These are phyloP conservation scores for Epicoccum nigrum DNA, from an alignment of 2,329 filamentous ascomycete species.

Conservation along the genomic window DNA sequence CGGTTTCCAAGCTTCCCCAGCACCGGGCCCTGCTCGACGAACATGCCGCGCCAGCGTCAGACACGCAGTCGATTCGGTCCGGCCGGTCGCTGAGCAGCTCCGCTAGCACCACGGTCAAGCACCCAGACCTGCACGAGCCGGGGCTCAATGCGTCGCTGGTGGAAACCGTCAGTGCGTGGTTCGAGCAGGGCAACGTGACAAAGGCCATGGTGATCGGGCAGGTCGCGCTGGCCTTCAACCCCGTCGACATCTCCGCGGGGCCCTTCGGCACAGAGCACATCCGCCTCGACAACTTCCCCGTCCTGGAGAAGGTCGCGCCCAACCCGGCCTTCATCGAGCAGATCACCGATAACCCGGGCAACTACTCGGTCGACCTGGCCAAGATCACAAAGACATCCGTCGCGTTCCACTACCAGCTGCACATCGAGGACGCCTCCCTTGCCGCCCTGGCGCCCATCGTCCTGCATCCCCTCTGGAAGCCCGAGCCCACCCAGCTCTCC, in stretches of 20 bases:
- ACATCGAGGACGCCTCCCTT: conserved; percentile 64
- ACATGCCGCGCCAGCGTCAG: conserved; percentile 67
- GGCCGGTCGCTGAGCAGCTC: conserved; percentile 77
- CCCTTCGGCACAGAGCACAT: conserved; percentile 65
- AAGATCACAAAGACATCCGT: conserved; percentile 75
- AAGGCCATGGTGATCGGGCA: conserved; percentile 82
- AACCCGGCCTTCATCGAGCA: conserved; percentile 90
- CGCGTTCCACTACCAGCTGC: conserved; percentile 91
- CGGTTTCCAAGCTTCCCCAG: conserved; percentile 45
- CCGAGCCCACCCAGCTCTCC: conserved; percentile 83
- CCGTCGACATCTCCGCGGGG: conserved; percentile 53
- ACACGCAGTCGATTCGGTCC: conserved; percentile 90
- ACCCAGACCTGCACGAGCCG: conserved; percentile 79
- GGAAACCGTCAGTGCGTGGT: conserved; percentile 86
- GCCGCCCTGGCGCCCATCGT: conserved; percentile 72
- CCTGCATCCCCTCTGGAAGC: conserved; percentile 79
- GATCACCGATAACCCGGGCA: conserved; percentile 70
- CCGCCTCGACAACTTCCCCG: conserved; percentile 83
- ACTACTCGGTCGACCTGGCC: conserved; percentile 77
- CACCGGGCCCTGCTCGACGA: conserved; percentile 54
- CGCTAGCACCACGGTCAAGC: conserved; percentile 67
- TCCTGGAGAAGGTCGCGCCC: conserved; percentile 89
- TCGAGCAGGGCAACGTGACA: conserved; percentile 74
- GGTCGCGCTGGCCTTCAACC: conserved; percentile 84
- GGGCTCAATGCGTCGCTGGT: conserved; percentile 89